Evolutionary conservation across 352 stramenopile genomes (phyloP), one percentile per base, ranked within the genome.

Genomic region (Globisporangium parvum): DNA sequence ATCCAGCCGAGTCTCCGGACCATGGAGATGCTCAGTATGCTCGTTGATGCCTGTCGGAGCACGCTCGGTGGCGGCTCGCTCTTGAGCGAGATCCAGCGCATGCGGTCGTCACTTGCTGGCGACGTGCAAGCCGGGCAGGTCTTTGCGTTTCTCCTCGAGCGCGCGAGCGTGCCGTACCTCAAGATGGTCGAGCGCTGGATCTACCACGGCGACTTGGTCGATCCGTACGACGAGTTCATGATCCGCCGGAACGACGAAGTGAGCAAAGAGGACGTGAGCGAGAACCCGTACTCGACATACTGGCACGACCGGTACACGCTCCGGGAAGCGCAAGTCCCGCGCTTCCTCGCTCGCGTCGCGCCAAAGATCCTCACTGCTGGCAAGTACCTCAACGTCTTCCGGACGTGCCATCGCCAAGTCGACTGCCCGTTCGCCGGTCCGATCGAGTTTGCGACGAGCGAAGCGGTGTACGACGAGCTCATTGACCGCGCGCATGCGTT

Each of bases 201-300:
- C 57, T 96, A 93, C 54, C 71, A 92, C 39, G 90, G 90, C 41
- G 78, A 96, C 49, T 63, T 97, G 23, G 77, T 91, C 6, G 90
- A 97, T 62, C 87, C 87, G 17, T 97, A 97, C 51, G 78, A 93
- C 56, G 87, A 97, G 46, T 97, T 96, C 50, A 95, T 96, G 85
- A 87, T 97, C 40, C 72, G 70, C 40, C 80, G 86, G 40, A 85
- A 97, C 52, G 66, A 87, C 18, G 62, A 84, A 47, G 65, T 95
- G 15, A 71, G 66, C 45, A 90, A 93, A 57, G 77, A 93, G 37
- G 88, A 93, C 50, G 71, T 96, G n/a, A 72, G 77, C 50, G 74
- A 86, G 21, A 91, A 96, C 46, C 87, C 87, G 44, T 96, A 95
- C 51, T 95, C 88, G 9, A 92, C 77, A 21, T 97, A 96, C 61